Percentiles rank a stretch among this genome's conserved stretches.
Evolutionary conservation across 768 basidiomycete species (phyloP).

Genomic region (Porphyrellus cyaneotinctus): DNA sequence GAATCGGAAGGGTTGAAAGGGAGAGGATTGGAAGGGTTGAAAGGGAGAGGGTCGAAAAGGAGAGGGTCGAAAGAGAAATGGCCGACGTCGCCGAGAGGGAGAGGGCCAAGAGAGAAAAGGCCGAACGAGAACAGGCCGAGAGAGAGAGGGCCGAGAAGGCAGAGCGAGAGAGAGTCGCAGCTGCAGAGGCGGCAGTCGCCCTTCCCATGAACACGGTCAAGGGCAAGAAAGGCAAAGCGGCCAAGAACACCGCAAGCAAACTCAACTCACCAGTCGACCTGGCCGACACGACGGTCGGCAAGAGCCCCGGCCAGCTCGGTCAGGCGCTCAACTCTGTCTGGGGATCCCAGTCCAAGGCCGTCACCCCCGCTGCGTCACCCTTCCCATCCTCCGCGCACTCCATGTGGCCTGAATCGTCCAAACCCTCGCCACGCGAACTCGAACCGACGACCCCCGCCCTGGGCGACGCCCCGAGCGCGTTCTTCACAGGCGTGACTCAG

Average conservation of each 20-base stretch:
- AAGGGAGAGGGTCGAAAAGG: not conserved
- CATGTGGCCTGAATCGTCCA: conserved; percentile 12
- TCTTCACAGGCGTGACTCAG: not conserved
- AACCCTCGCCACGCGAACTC: not conserved
- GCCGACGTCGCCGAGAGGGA: conserved; percentile 10
- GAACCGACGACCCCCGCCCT: conserved; percentile 12
- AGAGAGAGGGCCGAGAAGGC: conserved; percentile 7
- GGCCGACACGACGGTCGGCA: conserved; percentile 36
- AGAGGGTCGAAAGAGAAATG: not conserved
- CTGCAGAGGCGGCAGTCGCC: conserved; percentile 6
- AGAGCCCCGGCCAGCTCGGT: conserved; percentile 37
- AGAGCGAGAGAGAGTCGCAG: conserved; percentile 11
- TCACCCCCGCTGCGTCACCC: conserved; percentile 30
- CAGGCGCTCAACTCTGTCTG: conserved; percentile 47
- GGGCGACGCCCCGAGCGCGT: conserved; percentile 8
- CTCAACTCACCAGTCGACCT: conserved; percentile 30
- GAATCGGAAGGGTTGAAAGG: conserved; percentile 2
- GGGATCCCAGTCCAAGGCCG: conserved; percentile 36
- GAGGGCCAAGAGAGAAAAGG: not conserved
- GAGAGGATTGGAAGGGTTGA: conserved; percentile 1
- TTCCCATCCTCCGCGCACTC: conserved; percentile 22
- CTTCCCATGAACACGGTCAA: not conserved
- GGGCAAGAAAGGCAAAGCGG: conserved; percentile 15
- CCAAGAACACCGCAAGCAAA: conserved; percentile 25
- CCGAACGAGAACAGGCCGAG: conserved; percentile 6